These are phyloP conservation scores for Tricholoma hemisulphureum DNA, from an alignment of 768 basidiomycete genomes.

Conservation along the genomic window DNA sequence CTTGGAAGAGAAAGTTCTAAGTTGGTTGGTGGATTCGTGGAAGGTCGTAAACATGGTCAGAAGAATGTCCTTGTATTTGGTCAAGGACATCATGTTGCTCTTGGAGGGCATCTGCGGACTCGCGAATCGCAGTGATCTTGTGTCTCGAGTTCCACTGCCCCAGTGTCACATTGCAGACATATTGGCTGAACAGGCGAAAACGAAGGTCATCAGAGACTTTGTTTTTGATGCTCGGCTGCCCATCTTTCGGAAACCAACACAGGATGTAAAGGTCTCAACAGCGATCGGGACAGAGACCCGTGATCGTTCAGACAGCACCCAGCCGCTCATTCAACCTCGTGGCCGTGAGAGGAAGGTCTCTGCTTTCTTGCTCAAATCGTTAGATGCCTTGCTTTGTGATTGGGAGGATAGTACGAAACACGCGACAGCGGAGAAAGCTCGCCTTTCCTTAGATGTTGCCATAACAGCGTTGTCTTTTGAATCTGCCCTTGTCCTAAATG, in stretches of 20 bases:
- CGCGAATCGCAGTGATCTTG: constrained; percentile 41
- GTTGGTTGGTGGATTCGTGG: constrained; percentile 82
- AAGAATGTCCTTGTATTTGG: constrained; percentile 51
- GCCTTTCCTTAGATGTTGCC: constrained; percentile 68
- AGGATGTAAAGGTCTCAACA: neutral
- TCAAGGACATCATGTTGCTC: constrained; percentile 61
- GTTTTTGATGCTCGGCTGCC: constrained; percentile 66
- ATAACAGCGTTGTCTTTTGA: constrained; percentile 70
- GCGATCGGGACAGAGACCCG: constrained; percentile 1
- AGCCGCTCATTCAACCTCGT: constrained; percentile 45
- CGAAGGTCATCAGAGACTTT: constrained; percentile 65
- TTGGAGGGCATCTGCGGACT: constrained; percentile 65
- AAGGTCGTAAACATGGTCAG: constrained; percentile 35
- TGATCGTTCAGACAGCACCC: constrained; percentile 11
- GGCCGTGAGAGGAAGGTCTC: constrained; percentile 63
- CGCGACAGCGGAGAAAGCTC: constrained; percentile 60
- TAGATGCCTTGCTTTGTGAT: constrained; percentile 49
- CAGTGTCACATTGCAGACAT: constrained; percentile 63
- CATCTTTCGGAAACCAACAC: constrained; percentile 20
- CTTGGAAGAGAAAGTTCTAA: constrained; percentile 81
- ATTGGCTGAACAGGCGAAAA: constrained; percentile 56
- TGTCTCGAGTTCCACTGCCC: constrained; percentile 59
- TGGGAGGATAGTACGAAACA: constrained; percentile 46
- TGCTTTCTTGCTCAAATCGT: constrained; percentile 56
- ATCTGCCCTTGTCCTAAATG: constrained; percentile 61